Conservation (phyloP, 176 grass and related monocot species). For the Hyparrhenia diplandra region DNA sequence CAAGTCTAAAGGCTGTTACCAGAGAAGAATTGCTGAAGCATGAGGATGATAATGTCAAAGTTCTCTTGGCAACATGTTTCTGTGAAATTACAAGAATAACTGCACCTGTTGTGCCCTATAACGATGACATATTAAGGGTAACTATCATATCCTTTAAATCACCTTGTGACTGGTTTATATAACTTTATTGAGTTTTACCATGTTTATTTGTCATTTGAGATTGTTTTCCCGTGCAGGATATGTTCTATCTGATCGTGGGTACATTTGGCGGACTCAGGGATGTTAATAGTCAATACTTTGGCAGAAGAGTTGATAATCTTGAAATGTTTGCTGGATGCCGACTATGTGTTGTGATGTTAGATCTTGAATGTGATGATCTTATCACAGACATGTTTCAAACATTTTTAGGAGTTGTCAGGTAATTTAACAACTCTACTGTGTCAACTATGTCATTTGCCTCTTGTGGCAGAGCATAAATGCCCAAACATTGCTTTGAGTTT, state of each 20-base stretch:
- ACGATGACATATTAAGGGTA: constrained; percentile 93
- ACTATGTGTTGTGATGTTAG: constrained; percentile 98
- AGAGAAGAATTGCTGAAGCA: constrained; percentile 89
- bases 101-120: constrained; percentile 93
- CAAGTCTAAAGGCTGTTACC: constrained; percentile 70
- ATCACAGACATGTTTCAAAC: constrained; percentile 90
- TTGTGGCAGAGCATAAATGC: neutral
- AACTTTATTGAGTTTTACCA: constrained; percentile 1
- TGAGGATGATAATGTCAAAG: constrained; percentile 82
- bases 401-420: constrained; percentile 81
- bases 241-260: constrained; percentile 87
- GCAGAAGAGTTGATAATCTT: constrained; percentile 79
- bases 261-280: constrained; percentile 82
- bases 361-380: constrained; percentile 95
- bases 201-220: constrained; percentile 26
- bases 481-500: constrained; percentile 6
- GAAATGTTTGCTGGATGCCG: constrained; percentile 97
- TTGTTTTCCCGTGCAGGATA: constrained; percentile 56
- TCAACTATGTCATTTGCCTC: neutral
- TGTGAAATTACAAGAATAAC: constrained; percentile 99
- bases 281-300: constrained; percentile 66
- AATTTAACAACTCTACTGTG: neutral
- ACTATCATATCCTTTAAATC: constrained; percentile 21
- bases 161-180: neutral
- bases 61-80: constrained; percentile 86